phyloP scores from a whole-genome alignment of 2,329 filamentous ascomycete species.

The Leptographium lundbergii region DNA sequence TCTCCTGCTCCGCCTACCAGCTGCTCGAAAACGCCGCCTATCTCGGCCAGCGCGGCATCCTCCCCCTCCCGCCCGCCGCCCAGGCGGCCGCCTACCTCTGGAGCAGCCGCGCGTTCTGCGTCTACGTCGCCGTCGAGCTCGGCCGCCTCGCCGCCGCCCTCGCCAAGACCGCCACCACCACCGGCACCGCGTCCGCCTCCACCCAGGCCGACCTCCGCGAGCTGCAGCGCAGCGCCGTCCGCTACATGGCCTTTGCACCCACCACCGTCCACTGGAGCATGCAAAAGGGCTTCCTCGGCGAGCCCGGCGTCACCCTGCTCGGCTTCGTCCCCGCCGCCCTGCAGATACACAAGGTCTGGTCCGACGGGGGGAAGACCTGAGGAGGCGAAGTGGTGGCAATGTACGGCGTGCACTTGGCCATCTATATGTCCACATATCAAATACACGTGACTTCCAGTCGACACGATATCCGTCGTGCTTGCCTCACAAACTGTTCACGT shows the following conservation, averaged over 20 bases:
- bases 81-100: conserved; percentile 52
- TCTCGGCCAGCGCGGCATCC: conserved; percentile 58
- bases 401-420: no score
- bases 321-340: conserved; percentile 31
- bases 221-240: conserved; percentile 55
- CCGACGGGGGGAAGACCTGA: conserved; percentile 14
- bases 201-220: conserved; percentile 25
- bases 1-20: conserved; percentile 59
- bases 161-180: conserved; percentile 9
- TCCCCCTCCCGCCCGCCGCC: conserved; percentile 43
- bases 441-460: no score
- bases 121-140: conserved; percentile 66
- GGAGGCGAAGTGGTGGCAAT: no score
- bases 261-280: conserved; percentile 75
- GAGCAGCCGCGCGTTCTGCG: conserved; percentile 71
- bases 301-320: conserved; percentile 27
- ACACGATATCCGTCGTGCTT: not conserved
- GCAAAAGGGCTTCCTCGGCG: conserved; percentile 42
- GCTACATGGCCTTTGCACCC: conserved; percentile 67
- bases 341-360: conserved; percentile 34
- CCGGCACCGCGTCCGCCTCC: conserved; percentile 7
- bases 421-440: no score
- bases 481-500: not conserved
- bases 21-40: conserved; percentile 73
- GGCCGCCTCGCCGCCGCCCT: conserved; percentile 44